Evolutionary conservation across 345 rosid species (phyloP).

Genomic region (Ceriops tagal): DNA sequence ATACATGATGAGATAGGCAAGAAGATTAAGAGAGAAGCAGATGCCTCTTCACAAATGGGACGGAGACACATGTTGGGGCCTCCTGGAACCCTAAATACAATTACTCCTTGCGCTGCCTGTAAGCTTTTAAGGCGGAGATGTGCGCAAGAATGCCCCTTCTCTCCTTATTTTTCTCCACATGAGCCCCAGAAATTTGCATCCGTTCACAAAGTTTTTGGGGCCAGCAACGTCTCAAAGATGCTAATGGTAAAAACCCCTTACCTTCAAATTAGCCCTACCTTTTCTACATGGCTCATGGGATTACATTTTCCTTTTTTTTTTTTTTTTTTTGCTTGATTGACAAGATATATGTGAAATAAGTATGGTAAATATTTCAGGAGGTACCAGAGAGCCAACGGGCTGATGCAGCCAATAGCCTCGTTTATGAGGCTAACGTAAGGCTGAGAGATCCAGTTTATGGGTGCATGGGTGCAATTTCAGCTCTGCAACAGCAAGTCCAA

Average conservation of each 20-base stretch:
- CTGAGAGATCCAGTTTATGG: slow-evolving; percentile 95
- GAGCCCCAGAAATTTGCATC: slow-evolving; percentile 94
- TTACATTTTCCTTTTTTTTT: background rate
- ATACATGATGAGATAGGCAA: slow-evolving; percentile 81
- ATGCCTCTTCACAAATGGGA: slow-evolving; percentile 60
- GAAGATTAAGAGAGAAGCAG: slow-evolving; percentile 77
- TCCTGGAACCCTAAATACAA: slow-evolving; percentile 75
- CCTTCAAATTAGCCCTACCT: background rate
- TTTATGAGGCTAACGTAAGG: slow-evolving; percentile 92
- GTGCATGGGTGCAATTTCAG: slow-evolving; percentile 95
- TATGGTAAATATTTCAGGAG: slow-evolving; percentile 43
- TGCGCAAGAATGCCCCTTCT: slow-evolving; percentile 95
- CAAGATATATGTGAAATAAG: background rate
- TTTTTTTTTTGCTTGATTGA: background rate
- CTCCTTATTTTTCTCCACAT: slow-evolving; percentile 93
- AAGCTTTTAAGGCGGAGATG: slow-evolving; percentile 89
- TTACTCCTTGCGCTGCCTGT: slow-evolving; percentile 98
- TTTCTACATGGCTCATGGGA: background rate
- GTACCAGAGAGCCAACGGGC: slow-evolving; percentile 82
- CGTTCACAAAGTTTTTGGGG: slow-evolving; percentile 94
- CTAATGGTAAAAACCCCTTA: slow-evolving; percentile 49
- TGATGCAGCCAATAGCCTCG: slow-evolving; percentile 87
- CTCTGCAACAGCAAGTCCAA: slow-evolving; percentile 87
- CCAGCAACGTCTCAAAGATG: slow-evolving; percentile 97
- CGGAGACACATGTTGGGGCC: slow-evolving; percentile 78